These are phyloP conservation scores for Reticulascus tulasneorum DNA, from an alignment of 2,329 filamentous ascomycete genomes.

Conservation along the genomic window DNA sequence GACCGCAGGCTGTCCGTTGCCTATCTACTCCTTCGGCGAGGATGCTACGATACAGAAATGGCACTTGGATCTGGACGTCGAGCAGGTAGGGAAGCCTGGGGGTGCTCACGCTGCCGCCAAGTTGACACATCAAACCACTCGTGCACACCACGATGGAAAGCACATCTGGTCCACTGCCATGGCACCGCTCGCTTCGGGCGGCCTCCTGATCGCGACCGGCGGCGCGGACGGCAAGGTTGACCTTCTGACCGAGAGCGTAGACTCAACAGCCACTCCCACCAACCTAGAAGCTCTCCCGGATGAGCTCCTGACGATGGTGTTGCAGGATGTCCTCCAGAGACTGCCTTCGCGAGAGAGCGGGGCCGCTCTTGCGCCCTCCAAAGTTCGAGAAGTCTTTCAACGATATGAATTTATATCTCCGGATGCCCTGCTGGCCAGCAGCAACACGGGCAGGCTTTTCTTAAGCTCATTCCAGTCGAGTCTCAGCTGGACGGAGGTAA, in stretches of 20 bases:
- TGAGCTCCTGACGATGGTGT: conserved; percentile 21
- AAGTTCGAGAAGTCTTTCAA: conserved; percentile 44
- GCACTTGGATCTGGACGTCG: conserved; percentile 44
- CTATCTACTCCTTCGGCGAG: conserved; percentile 77
- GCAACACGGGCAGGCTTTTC: conserved; percentile 58
- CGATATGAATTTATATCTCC: conserved; percentile 60
- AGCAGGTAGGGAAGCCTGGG: conserved; percentile 3
- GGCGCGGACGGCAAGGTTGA: conserved; percentile 76
- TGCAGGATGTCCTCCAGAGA: conserved; percentile 26
- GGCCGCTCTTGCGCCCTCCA: conserved; percentile 12
- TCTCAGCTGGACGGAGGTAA: conserved; percentile 40
- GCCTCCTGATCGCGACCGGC: conserved; percentile 61
- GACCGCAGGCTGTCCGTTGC: conserved; percentile 26
- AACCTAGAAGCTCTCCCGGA: conserved; percentile 2
- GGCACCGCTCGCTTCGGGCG: conserved; percentile 21
- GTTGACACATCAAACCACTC: conserved; percentile 51
- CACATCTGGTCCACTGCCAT: conserved; percentile 78
- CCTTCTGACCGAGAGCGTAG: conserved; percentile 30
- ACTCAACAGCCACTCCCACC: background rate
- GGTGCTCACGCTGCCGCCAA: conserved; percentile 16
- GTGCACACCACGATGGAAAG: conserved; percentile 74
- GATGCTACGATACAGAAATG: conserved; percentile 75
- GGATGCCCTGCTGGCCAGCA: conserved; percentile 50
- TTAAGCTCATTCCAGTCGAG: conserved; percentile 31
- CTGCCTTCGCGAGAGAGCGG: conserved; percentile 24